Evolutionary conservation across 148 eudicot genomes (phyloP).

Genomic region (Rhododendron molle): DNA sequence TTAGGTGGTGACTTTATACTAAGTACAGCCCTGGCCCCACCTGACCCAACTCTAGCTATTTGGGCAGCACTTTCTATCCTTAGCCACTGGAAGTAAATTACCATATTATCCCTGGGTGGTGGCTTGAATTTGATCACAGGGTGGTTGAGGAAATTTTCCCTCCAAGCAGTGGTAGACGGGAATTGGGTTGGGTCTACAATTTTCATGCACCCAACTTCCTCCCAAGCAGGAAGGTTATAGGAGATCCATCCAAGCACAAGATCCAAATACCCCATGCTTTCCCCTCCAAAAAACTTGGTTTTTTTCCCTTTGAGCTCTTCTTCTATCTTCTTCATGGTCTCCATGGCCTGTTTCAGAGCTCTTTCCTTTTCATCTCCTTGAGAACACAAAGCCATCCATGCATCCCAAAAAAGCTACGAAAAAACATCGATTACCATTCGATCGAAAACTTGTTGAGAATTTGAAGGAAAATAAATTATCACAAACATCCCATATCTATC

Average conservation of each 20-base stretch:
- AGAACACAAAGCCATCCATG: slow-evolving; percentile 7
- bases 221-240: slow-evolving; percentile 15
- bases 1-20: neutral
- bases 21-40: neutral
- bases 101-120: slow-evolving; percentile 20
- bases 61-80: neutral
- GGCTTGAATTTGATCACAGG: slow-evolving; percentile 15
- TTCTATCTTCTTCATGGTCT: slow-evolving; percentile 22
- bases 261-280: slow-evolving; percentile 23
- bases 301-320: slow-evolving; percentile 13
- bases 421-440: neutral
- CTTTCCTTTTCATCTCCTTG: slow-evolving; percentile 22
- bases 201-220: slow-evolving; percentile 23
- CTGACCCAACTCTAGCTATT: neutral
- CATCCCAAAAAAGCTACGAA: neutral
- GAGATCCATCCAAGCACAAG: slow-evolving; percentile 23
- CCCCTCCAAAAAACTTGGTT: slow-evolving; percentile 25
- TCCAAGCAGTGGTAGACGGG: slow-evolving; percentile 20
- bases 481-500: neutral
- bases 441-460: neutral
- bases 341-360: slow-evolving; percentile 1
- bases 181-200: slow-evolving; percentile 20
- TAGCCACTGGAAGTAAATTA: slow-evolving; percentile 1
- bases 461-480: neutral
- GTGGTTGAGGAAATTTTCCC: slow-evolving; percentile 12